A percentile compares a stretch with the other conserved stretches of the same genome.
These are phyloP conservation scores for Cladorrhinum samala DNA, from an alignment of 495 filamentous ascomycete genomes.

Conservation along the genomic window DNA sequence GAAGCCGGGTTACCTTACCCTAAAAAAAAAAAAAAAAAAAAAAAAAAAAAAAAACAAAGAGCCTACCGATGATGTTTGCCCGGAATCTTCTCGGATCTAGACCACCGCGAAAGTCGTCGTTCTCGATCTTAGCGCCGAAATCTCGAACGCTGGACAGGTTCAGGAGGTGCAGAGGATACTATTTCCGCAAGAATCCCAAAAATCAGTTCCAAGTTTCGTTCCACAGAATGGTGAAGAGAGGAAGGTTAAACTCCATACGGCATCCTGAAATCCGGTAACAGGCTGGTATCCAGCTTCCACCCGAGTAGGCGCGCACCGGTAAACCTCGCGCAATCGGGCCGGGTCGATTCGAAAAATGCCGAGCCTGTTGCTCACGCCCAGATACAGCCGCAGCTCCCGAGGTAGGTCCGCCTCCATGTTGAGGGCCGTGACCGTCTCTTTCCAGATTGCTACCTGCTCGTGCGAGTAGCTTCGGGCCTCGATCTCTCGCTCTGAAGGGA, in stretches of 20 bases:
- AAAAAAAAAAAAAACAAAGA: neutral
- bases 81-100: constrained; percentile 71
- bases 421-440: constrained; percentile 59
- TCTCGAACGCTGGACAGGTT: constrained; percentile 69
- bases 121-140: constrained; percentile 51
- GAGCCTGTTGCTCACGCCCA: constrained; percentile 59
- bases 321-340: constrained; percentile 56
- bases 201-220: too few species aligned
- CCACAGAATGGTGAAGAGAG: too few species aligned
- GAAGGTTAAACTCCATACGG: constrained; percentile 37
- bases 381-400: constrained; percentile 47
- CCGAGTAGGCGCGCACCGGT: constrained; percentile 67
- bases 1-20: too few species aligned
- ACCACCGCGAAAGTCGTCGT: constrained; percentile 32
- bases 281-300: constrained; percentile 68
- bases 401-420: constrained; percentile 49
- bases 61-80: constrained; percentile 69
- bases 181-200: neutral
- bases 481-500: constrained; percentile 49
- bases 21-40: neutral
- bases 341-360: constrained; percentile 69
- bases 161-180: constrained; percentile 80
- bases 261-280: constrained; percentile 75
- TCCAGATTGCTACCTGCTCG: constrained; percentile 72
- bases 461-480: constrained; percentile 50